Base-by-base conservation (phyloP, 306 rosid genomes). In the Cucurbita ficifolia region DNA sequence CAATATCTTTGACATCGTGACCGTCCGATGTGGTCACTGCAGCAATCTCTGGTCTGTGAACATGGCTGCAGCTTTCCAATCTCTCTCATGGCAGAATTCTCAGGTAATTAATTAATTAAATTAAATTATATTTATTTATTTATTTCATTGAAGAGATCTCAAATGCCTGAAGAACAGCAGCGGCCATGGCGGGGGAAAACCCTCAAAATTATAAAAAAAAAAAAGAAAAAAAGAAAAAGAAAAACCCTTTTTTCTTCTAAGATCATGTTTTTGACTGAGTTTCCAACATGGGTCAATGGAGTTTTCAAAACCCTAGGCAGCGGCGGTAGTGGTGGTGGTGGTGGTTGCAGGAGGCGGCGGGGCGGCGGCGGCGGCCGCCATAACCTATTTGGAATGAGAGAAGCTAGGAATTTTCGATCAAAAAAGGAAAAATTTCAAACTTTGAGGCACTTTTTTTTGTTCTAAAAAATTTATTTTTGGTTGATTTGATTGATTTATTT, bases 21-120 rank as follows among this genome's bases (percentile, higher is more conserved):
- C 99, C 63, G 97, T 95, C 76, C 91, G 99, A 85, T 95, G 99
- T 73, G 99, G 99, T 21, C 99, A 91, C 90, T 95, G 99, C 88
- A 88, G 90, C 77, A 95, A 95, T 83, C 90, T 95, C n/a, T 95
- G 96, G 99, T 89, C 99, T 63, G 97, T 95, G 78, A 95, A 95
- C 76, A 95, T 95, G 99, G 97, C 97, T 53, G 97, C 97, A 5
- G 96, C 99, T 62, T 86, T 91, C 78, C 97, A 91, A 80, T 85
- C 97, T 56, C 85, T 88, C 70, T 86, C 99, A 51, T 95, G 91
- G 92, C 97, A 71, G 64, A 42, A 10, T 6, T 58, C 74, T 29
- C 21, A 33, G 48, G 42, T 53, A 29, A 57, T 55, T 55, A 8
- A 3, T 53, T 53, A 8, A 42, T 1, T 40, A 4, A 33, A 38